Evolutionary conservation across 2,329 filamentous ascomycete genomes (phyloP), one percentile per base, ranked within the genome.

Genomic region (Curvularia lunata): DNA sequence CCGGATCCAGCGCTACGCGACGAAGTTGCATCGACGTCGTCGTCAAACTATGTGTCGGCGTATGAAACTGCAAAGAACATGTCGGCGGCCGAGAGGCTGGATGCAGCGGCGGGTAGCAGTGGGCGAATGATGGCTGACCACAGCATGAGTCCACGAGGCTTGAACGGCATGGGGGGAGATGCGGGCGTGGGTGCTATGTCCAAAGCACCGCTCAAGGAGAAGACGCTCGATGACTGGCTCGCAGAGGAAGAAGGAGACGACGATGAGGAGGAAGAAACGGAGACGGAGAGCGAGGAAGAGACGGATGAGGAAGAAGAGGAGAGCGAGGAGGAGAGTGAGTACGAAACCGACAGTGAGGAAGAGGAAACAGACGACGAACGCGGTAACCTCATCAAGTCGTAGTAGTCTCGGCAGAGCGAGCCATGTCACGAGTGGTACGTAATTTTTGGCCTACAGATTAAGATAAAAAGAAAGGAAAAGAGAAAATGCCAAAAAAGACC

Each of bases 141-240:
- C 52, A 64, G 68, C 21, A 69, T 77, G 13, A 66, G 68, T 48
- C 73, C 70, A 8, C 77, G 73, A 38, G 84, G 79, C 67, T 76
- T 79, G 13, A 88, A 88, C 69, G 76, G 85, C 80, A 77, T 78
- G 5, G 60, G 62, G 27, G 60, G 57, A 43, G 54, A 64, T 42
- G 32, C 13, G n/a, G 55, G 58, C 25, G 21, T 56, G n/a, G 56
- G 59, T 23, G 53, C 48, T 28, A 64, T 34, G 16, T 53, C 49
- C 32, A 70, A 63, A 50, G 58, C 58, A 30, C 66, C 55, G 40
- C 60, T 62, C 48, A 87, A 87, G 50, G 86, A 86, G 40, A 97
- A 96, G 84, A 91, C 89, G 19, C 79, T 99, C 61, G 92, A 98
- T 79, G 92, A 97, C 74, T 98, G 95, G 93, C 81, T 98, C 55